Evolutionary conservation across 495 filamentous ascomycete genomes (phyloP).

Genomic region (Penicillium maclennaniae): DNA sequence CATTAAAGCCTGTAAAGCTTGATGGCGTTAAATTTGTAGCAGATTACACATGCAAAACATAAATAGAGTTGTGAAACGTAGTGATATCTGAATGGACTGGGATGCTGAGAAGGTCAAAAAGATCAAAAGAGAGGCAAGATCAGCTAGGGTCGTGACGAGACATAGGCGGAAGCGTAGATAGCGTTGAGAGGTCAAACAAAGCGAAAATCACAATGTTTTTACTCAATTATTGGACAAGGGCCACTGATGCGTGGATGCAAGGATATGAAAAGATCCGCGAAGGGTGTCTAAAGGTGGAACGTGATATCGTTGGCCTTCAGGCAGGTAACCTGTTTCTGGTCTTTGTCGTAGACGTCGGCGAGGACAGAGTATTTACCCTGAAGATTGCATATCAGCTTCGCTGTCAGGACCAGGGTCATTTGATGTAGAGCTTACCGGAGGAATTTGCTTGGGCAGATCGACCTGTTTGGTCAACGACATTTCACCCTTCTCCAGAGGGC

Average conservation of each 20-base stretch:
- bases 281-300: constrained; percentile 14
- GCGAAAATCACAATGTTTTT: constrained; percentile 1
- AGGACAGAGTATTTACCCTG: constrained; percentile 87
- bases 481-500: constrained; percentile 76
- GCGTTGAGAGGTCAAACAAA: constrained; percentile 1
- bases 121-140: constrained; percentile 4
- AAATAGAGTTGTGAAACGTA: neutral
- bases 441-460: constrained; percentile 81
- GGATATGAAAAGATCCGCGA: neutral
- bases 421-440: constrained; percentile 62
- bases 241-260: constrained; percentile 18
- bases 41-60: constrained; percentile 8
- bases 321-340: constrained; percentile 74
- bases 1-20: too few species aligned
- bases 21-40: too few species aligned
- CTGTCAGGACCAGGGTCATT: neutral
- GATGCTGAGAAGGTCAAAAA: constrained; percentile 3
- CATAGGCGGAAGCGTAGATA: constrained; percentile 14
- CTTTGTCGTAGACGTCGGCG: constrained; percentile 74
- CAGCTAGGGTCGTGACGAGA: constrained; percentile 18
- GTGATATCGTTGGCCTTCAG: constrained; percentile 56
- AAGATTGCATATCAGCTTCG: constrained; percentile 8
- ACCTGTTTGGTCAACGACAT: constrained; percentile 73
- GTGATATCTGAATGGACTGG: constrained; percentile 5
- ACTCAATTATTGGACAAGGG: constrained; percentile 4